A percentile compares a stretch with the other conserved stretches of the same genome.
phyloP scores from a whole-genome alignment of 495 filamentous ascomycete species.

The Penicillium egyptiacum region DNA sequence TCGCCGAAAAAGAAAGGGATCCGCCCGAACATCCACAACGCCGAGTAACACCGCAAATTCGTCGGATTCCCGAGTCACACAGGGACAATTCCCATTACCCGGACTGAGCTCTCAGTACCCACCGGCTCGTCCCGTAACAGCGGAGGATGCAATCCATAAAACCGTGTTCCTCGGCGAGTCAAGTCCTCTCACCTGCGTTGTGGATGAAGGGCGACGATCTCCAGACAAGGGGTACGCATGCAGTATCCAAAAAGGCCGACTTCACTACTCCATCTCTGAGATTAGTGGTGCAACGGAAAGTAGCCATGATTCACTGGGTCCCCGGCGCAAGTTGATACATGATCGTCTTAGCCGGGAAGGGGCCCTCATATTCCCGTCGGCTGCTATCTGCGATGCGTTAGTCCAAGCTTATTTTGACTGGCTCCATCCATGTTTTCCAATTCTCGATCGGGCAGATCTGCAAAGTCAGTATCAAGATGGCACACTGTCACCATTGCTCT shows the following conservation, averaged over 20 bases:
- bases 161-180: conserved; percentile 46
- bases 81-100: conserved; percentile 3
- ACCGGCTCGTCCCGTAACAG: conserved; percentile 7
- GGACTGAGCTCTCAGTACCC: conserved; percentile 8
- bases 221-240: conserved; percentile 31
- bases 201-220: conserved; percentile 36
- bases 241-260: conserved; percentile 28
- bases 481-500: conserved; percentile 38
- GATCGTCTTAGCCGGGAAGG: conserved; percentile 36
- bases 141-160: conserved; percentile 24
- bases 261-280: conserved; percentile 40
- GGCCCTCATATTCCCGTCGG: conserved; percentile 39
- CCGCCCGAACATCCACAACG: conserved; percentile 4
- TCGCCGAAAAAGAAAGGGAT: conserved; percentile 25
- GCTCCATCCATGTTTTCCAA: conserved; percentile 49
- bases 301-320: conserved; percentile 16
- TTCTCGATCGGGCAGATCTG: conserved; percentile 35
- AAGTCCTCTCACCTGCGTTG: conserved; percentile 42
- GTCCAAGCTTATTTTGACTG: conserved; percentile 46
- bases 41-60: neutral
- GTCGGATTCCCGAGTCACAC: neutral
- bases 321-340: conserved; percentile 22
- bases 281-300: conserved; percentile 13
- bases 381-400: conserved; percentile 31
- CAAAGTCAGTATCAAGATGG: conserved; percentile 29